Base-by-base conservation (phyloP, 2,329 filamentous ascomycete genomes). In the Fusarium hainanense region DNA sequence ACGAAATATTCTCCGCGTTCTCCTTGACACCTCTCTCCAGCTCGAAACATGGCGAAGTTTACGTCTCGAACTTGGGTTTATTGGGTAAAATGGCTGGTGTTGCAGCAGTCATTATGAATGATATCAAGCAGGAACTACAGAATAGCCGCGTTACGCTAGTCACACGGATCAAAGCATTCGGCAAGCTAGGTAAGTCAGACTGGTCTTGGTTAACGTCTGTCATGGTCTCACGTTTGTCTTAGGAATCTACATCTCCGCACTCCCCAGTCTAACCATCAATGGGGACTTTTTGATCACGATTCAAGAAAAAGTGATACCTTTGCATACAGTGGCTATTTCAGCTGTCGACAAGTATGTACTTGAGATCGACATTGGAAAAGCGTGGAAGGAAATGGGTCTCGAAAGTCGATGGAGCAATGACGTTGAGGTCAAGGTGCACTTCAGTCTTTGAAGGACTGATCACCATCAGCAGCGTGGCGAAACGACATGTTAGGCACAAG, bases 41-140 rank as follows among this genome's bases (percentile, higher is more conserved):
- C n/a, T 68, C 77, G 21, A 74, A 73, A 23, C 64, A 72, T 34
- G 69, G 68, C 3, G 50, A 69, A 7, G 81, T 90, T 1, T 81
- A 81, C 44, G 83, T 94, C 3, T 89, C 93, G 1, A 89, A 91
- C 20, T 79, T 98, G 1, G 95, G 95, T 1, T 82, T 98, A 3
- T 70, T 97, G 6, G 92, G 88, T 4, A 97, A 98, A 79, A 97
- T 98, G 92, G 93, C 93, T 0, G 95, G 94, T 1, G 89, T 91
- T 1, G 94, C 93, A 2, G 94, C 93, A 0, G 85, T 97, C 10
- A 82, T 91, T 2, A 85, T 83, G 40, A 90, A 83, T n/a, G 84
- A 87, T 28, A 85, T 90, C 46, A 85, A 85, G 34, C 77, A 90
- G 44, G 34, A 52, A 16, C 74, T 74, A 6, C 76, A 71, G 10